Evolutionary conservation across 78 protist genomes (phyloP).

Genomic region (Pelomyxa schiedti): DNA sequence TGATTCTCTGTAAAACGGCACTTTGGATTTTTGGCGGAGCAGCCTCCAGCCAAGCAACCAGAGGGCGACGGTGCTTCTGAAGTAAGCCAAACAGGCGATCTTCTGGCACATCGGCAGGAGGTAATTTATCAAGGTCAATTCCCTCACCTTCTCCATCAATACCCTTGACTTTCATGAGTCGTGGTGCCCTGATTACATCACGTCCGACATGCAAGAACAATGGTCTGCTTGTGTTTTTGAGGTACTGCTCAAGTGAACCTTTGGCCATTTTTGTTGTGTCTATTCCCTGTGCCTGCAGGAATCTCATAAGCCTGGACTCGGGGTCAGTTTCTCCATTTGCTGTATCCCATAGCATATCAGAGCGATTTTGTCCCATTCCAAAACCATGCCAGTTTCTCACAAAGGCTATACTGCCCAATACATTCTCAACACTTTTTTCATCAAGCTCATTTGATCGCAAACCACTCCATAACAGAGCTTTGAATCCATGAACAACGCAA

Average conservation of each 20-base stretch:
- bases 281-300: conserved; percentile 21
- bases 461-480: not conserved
- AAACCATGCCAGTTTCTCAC: conserved; percentile 26
- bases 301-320: conserved; percentile 1
- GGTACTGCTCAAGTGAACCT: not conserved
- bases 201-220: conserved; percentile 9
- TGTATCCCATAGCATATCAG: not conserved
- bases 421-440: not conserved
- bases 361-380: conserved; percentile 1
- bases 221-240: not conserved
- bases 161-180: too few species aligned
- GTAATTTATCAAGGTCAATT: not conserved
- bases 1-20: not conserved
- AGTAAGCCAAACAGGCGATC: not conserved
- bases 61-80: not conserved
- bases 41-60: not conserved
- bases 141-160: not conserved
- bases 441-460: not conserved
- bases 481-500: not conserved
- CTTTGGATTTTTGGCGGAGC: not conserved
- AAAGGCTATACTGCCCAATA: not conserved
- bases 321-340: not conserved
- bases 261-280: not conserved
- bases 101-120: conserved; percentile 23
- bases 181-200: not conserved